Evolutionary conservation across 2,329 filamentous ascomycete species (phyloP).

Genomic region (Aspergillus glaucus): DNA sequence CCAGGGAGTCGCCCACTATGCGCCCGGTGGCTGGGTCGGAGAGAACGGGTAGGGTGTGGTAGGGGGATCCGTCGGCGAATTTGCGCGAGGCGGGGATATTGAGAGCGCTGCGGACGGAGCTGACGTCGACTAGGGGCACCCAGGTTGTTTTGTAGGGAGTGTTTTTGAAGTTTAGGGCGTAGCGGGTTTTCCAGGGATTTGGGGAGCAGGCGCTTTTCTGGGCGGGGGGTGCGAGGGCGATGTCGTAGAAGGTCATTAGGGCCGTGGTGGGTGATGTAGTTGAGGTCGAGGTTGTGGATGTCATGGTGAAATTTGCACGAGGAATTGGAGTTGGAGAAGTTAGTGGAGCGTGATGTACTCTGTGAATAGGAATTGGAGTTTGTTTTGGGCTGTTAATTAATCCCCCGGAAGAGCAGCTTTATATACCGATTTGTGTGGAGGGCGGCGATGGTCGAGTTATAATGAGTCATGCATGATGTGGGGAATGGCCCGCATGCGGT

Average conservation of each 20-base stretch:
- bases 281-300: too few species aligned
- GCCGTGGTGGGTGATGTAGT: background rate
- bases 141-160: slow-evolving; percentile 47
- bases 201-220: slow-evolving; percentile 33
- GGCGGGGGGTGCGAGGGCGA: slow-evolving; percentile 32
- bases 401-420: too few species aligned
- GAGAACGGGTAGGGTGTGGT: slow-evolving; percentile 56
- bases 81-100: slow-evolving; percentile 47
- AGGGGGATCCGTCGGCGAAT: slow-evolving; percentile 52
- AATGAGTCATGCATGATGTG: too few species aligned
- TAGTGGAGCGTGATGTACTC: too few species aligned
- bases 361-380: too few species aligned
- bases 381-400: too few species aligned
- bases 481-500: too few species aligned
- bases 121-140: slow-evolving; percentile 49
- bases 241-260: slow-evolving; percentile 44
- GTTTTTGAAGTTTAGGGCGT: slow-evolving; percentile 46
- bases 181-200: slow-evolving; percentile 51
- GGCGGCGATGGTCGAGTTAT: too few species aligned
- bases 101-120: slow-evolving; percentile 43
- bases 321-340: too few species aligned
- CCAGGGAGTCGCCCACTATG: slow-evolving; percentile 57
- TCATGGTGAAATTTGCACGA: too few species aligned
- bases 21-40: slow-evolving; percentile 38
- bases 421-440: too few species aligned